Conservation (phyloP, 495 filamentous ascomycete species). For the Annulohypoxylon moriforme region DNA sequence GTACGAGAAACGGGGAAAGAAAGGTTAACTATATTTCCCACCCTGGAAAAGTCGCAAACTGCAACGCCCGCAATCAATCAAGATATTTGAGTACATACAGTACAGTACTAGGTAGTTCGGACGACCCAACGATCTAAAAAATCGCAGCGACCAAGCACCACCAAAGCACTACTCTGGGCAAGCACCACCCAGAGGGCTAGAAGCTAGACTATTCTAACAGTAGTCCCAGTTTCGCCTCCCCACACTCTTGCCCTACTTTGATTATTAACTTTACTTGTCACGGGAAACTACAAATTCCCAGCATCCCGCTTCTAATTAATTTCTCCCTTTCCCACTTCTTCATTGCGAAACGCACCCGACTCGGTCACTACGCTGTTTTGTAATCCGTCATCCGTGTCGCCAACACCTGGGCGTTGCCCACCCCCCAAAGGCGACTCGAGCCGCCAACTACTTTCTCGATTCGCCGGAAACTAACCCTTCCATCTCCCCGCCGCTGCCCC, state of each 20-base stretch:
- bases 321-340: slow-evolving; percentile 32
- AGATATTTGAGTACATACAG: not conserved
- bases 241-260: slow-evolving; percentile 46
- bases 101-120: slow-evolving; percentile 21
- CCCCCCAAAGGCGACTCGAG: slow-evolving; percentile 47
- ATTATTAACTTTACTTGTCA: slow-evolving; percentile 45
- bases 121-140: slow-evolving; percentile 35
- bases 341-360: slow-evolving; percentile 19
- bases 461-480: slow-evolving; percentile 36
- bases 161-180: not conserved
- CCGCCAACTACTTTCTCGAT: slow-evolving; percentile 43
- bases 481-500: slow-evolving; percentile 39
- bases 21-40: not conserved
- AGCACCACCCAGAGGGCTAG: slow-evolving; percentile 1
- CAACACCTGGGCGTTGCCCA: slow-evolving; percentile 50
- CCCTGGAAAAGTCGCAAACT: not conserved
- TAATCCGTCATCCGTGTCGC: slow-evolving; percentile 42
- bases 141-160: not conserved
- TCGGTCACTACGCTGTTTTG: slow-evolving; percentile 44
- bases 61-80: slow-evolving; percentile 8
- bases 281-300: slow-evolving; percentile 50
- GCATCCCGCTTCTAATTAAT: slow-evolving; percentile 40
- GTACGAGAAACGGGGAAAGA: no score
- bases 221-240: slow-evolving; percentile 38
- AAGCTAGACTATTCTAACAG: slow-evolving; percentile 28